phyloP scores from a whole-genome alignment of 345 rosid species.

The Kernera saxatilis region DNA sequence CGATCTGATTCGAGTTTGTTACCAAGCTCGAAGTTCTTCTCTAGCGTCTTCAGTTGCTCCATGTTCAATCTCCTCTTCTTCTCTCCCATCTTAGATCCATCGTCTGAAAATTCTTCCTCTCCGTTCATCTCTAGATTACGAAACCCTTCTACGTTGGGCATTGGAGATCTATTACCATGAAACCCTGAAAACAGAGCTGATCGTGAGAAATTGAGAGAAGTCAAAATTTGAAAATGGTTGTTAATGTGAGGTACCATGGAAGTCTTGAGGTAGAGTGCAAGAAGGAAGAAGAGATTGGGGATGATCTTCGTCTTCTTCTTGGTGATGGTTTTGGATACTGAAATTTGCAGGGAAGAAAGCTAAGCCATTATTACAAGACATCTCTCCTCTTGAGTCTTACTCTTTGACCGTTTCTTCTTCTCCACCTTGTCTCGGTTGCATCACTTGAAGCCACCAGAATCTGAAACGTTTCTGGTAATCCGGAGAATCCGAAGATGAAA shows the following conservation, averaged over 20 bases:
- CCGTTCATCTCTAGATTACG: slow-evolving; percentile 42
- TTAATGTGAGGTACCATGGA: slow-evolving; percentile 47
- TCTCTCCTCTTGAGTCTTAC: slow-evolving; percentile 7
- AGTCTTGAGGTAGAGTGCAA: slow-evolving; percentile 49
- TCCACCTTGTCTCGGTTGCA: background rate
- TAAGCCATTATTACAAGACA: slow-evolving; percentile 81
- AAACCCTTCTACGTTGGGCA: slow-evolving; percentile 47
- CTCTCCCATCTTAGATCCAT: slow-evolving; percentile 88
- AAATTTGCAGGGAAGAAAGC: slow-evolving; percentile 77
- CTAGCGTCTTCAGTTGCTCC: slow-evolving; percentile 84
- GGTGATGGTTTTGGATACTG: slow-evolving; percentile 68
- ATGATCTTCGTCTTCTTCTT: slow-evolving; percentile 56
- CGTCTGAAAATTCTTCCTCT: slow-evolving; percentile 78
- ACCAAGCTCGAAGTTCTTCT: slow-evolving; percentile 89
- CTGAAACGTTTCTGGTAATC: background rate
- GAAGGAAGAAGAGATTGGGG: slow-evolving; percentile 35
- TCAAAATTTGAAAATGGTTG: background rate
- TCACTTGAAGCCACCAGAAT: background rate
- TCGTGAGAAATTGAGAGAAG: background rate
- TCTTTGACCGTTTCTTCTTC: background rate
- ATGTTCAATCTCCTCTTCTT: slow-evolving; percentile 87
- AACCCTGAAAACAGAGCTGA: slow-evolving; percentile 19
- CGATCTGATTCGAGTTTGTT: slow-evolving; percentile 96
- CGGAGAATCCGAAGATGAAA: background rate
- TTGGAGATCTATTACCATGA: slow-evolving; percentile 72